A percentile compares a stretch with the other conserved stretches of the same genome.
phyloP scores from a whole-genome alignment of 2,329 filamentous ascomycete genomes.

The Claviceps sp. region DNA sequence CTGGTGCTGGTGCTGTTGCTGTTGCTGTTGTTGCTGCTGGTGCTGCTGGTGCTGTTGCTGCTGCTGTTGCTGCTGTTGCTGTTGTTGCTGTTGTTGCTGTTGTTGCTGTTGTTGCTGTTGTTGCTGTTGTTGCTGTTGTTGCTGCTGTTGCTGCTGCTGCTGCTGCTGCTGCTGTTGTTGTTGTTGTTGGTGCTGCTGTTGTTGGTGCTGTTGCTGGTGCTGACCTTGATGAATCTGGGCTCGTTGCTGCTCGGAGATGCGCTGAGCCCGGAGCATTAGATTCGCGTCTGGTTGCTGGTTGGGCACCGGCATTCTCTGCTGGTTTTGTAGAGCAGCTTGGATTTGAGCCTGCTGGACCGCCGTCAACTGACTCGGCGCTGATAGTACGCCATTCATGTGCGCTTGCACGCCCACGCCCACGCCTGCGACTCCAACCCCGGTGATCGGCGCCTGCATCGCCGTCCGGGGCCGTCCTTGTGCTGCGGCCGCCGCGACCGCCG shows the following conservation, averaged over 20 bases:
- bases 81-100: slow-evolving; percentile 25
- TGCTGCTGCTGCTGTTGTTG: slow-evolving; percentile 19
- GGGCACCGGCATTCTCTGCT: slow-evolving; percentile 44
- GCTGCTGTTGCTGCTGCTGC: slow-evolving; percentile 16
- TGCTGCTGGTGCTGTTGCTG: slow-evolving; percentile 39
- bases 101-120: slow-evolving; percentile 16
- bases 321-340: slow-evolving; percentile 37
- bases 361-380: slow-evolving; percentile 45
- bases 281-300: slow-evolving; percentile 34
- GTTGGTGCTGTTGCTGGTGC: slow-evolving; percentile 20
- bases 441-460: slow-evolving; percentile 39
- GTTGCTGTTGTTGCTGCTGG: slow-evolving; percentile 21
- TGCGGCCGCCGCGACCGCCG: slow-evolving; percentile 26
- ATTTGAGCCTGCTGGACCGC: slow-evolving; percentile 58
- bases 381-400: slow-evolving; percentile 37
- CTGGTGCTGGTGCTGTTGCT: slow-evolving; percentile 26
- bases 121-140: background rate
- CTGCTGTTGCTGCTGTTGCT: slow-evolving; percentile 25
- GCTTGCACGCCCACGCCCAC: slow-evolving; percentile 29
- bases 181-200: slow-evolving; percentile 25
- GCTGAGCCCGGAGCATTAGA: slow-evolving; percentile 49
- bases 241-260: slow-evolving; percentile 52
- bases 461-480: slow-evolving; percentile 36
- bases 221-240: slow-evolving; percentile 33
- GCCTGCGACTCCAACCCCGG: slow-evolving; percentile 32